Evolutionary conservation across 441 rosid species (phyloP).

Genomic region (Pelargonium myrrhifolium): DNA sequence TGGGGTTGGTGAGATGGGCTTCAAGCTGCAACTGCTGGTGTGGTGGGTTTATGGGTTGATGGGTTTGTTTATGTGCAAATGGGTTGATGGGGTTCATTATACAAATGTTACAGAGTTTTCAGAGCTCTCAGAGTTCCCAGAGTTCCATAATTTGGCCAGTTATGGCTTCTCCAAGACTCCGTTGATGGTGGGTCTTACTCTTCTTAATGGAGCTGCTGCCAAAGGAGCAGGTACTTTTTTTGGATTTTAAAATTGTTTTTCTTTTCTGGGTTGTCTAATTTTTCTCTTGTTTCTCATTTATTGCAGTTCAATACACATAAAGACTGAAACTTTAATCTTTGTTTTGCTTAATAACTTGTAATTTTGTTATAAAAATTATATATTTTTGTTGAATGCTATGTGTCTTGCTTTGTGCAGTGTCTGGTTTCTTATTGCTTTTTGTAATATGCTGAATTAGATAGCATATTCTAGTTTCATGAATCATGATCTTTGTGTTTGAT

Average conservation of each 20-base stretch:
- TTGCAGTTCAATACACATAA: not conserved
- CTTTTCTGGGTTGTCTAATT: not conserved
- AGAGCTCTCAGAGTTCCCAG: conserved; percentile 7
- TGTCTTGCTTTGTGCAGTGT: not conserved
- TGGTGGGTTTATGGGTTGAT: conserved; percentile 11
- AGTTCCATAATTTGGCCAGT: conserved; percentile 11
- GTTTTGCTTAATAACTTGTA: not conserved
- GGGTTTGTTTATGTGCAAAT: conserved; percentile 15
- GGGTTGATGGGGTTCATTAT: conserved; percentile 19
- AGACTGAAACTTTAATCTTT: not conserved
- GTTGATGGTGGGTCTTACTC: conserved; percentile 39
- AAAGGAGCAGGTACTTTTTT: conserved; percentile 45
- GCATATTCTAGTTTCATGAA: not conserved
- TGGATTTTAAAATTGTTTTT: not conserved
- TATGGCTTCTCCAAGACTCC: conserved; percentile 22
- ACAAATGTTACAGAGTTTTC: conserved; percentile 17
- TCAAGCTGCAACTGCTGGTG: not conserved
- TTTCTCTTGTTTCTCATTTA: not conserved
- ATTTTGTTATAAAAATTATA: not conserved
- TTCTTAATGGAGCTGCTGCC: conserved; percentile 41
- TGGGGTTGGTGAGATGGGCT: not conserved
- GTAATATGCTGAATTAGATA: not conserved
- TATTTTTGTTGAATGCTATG: not conserved
- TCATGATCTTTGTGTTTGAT: conserved; percentile 3
- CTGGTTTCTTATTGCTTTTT: not conserved